Evolutionary conservation across 805 yeast genomes (phyloP).

Genomic region (Candida schatavii): DNA sequence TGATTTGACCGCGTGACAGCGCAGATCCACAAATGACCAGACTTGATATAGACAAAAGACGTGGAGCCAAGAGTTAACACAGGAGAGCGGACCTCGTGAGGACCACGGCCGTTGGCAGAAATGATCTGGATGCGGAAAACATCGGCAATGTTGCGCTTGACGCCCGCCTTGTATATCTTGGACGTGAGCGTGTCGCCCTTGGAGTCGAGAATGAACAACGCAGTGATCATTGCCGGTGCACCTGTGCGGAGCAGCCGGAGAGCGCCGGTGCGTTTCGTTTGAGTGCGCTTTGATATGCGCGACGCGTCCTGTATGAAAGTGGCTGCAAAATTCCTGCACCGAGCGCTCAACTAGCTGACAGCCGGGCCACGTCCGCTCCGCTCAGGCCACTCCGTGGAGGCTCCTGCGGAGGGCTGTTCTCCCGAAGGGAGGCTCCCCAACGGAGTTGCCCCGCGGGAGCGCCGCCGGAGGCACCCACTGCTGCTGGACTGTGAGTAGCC

Average conservation of each 20-base stretch:
- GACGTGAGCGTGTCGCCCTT: conserved; percentile 85
- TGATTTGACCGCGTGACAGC: conserved; percentile 88
- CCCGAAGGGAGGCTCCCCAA: too few species aligned
- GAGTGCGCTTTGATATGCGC: too few species aligned
- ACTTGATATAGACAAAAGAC: conserved; percentile 75
- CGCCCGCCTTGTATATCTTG: conserved; percentile 68
- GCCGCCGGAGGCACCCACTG: too few species aligned
- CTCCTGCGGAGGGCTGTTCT: too few species aligned
- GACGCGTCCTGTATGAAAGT: too few species aligned
- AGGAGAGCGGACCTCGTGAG: conserved; percentile 33
- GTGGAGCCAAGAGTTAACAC: conserved; percentile 86
- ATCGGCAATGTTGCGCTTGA: conserved; percentile 76
- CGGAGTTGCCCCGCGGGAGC: too few species aligned
- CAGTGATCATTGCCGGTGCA: conserved; percentile 63
- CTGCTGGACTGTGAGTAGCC: too few species aligned
- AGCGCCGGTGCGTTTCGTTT: too few species aligned
- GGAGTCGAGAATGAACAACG: conserved; percentile 70
- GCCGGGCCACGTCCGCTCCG: too few species aligned
- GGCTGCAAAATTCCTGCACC: too few species aligned
- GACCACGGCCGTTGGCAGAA: conserved; percentile 27
- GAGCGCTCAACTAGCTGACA: too few species aligned
- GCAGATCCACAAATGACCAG: conserved; percentile 68
- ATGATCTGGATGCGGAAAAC: conserved; percentile 92
- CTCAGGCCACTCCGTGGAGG: too few species aligned
- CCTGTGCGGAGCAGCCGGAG: not conserved